Evolutionary conservation across 495 filamentous ascomycete species (phyloP), one percentile per base, ranked within the genome.

Genomic region (Neurospora sp.): DNA sequence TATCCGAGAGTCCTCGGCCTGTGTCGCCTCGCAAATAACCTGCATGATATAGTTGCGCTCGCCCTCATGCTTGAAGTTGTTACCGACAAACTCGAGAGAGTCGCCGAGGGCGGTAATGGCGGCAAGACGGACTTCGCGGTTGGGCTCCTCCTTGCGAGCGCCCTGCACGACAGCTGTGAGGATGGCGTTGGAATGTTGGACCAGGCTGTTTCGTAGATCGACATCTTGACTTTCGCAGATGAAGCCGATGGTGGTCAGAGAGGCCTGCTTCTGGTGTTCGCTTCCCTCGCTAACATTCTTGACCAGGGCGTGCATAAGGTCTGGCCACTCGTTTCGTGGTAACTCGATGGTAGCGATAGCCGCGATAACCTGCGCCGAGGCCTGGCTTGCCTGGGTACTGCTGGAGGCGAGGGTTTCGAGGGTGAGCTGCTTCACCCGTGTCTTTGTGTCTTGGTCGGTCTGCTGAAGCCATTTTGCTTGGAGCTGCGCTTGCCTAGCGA

Each of bases 41-140:
- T 99, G 96, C 96, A 99, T 99, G 79, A 99, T 99, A 85, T 98
- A 98, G 85, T 99, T 98, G 44, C 96, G 90, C 85, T 99, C 96
- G 75, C 95, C 96, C 82, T 99, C 96, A 78, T 98, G 97, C 80
- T 98, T 96, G 82, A 99, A 98, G 83, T 99, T 99, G 81, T 92
- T 93, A 16, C 93, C 89, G 41, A 99, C 95, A 81, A 99, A 99
- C 82, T 99, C 96, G 35, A 98, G 89, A n/a, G 94, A 97, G 80
- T 99, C 96, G 77, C 94, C 92, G 18, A 99, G 90, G 23, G 96
- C 96, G 71, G 91, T 91, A 80, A 99, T 94, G 77, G 96, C 96
- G 42, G 96, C 93, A 75, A 92, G 88, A 69, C 96, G 93, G 44
- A 99, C 94, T 79, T 98, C 94, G 76, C 84, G 82, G 84, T 94